A percentile compares a stretch with the other conserved stretches of the same genome.
Evolutionary conservation across 495 filamentous ascomycete genomes (phyloP).

Genomic region (Aspergillus nanangensis): DNA sequence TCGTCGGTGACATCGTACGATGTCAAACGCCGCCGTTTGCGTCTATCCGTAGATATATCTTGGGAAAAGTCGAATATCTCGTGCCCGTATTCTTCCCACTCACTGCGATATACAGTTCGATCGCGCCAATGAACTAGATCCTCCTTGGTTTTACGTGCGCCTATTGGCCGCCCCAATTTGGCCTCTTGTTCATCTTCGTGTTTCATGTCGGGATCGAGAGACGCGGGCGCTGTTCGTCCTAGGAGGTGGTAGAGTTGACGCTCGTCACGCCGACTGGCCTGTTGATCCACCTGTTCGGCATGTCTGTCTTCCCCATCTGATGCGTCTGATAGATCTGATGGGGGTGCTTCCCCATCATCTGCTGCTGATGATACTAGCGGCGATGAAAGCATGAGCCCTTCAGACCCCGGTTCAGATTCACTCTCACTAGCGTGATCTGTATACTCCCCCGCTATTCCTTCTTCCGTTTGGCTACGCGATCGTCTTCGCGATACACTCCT

Average conservation of each 20-base stretch:
- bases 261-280: constrained; percentile 52
- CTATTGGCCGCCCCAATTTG: constrained; percentile 10
- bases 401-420: no score
- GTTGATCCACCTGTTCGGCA: constrained; percentile 49
- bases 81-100: constrained; percentile 47
- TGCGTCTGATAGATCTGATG: constrained; percentile 14
- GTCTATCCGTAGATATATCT: constrained; percentile 27
- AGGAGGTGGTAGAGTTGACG: constrained; percentile 50
- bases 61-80: constrained; percentile 26
- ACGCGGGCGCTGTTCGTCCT: constrained; percentile 16
- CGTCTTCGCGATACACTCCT: constrained; percentile 3
- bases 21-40: constrained; percentile 28
- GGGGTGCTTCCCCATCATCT: constrained; percentile 13
- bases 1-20: no score
- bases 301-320: constrained; percentile 53
- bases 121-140: constrained; percentile 43
- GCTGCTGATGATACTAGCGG: constrained; percentile 6
- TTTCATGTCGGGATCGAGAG: constrained; percentile 8
- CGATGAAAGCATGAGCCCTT: neutral
- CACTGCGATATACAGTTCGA: constrained; percentile 34
- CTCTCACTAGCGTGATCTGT: constrained; percentile 14
- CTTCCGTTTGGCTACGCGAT: constrained; percentile 10
- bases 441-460: constrained; percentile 18
- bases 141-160: constrained; percentile 25
- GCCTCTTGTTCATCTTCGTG: constrained; percentile 14